These are phyloP conservation scores for Stagonosporopsis tanaceti DNA, from an alignment of 2,329 filamentous ascomycete genomes.

Conservation along the genomic window DNA sequence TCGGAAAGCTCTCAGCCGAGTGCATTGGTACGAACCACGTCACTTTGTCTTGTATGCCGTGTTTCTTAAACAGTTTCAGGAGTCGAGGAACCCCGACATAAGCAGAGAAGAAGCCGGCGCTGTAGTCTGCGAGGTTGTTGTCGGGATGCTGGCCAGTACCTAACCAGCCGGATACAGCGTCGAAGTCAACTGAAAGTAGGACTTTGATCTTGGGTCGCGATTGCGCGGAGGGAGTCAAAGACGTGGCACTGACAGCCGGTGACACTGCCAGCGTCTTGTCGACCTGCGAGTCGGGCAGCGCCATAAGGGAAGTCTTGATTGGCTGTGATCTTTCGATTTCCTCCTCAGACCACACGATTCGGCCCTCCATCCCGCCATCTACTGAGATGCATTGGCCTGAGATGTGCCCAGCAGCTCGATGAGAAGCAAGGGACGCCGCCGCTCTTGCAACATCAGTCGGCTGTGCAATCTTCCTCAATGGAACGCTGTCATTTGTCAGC, in stretches of 20 bases:
- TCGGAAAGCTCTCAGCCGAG: constrained; percentile 65
- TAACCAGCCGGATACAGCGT: constrained; percentile 67
- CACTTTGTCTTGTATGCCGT: constrained; percentile 60
- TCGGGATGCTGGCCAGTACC: constrained; percentile 63
- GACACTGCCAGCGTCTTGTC: too few species aligned
- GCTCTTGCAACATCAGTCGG: constrained; percentile 59
- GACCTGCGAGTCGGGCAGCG: too few species aligned
- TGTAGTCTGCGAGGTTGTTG: constrained; percentile 65
- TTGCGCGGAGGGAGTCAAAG: neutral
- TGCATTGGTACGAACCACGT: constrained; percentile 70
- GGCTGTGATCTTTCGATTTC: constrained; percentile 39
- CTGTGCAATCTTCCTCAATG: constrained; percentile 57
- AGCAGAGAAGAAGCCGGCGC: constrained; percentile 63
- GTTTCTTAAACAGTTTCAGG: constrained; percentile 62
- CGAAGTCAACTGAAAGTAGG: constrained; percentile 60
- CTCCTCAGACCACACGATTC: constrained; percentile 59
- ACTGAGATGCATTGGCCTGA: constrained; percentile 62
- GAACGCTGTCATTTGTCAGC: constrained; percentile 39
- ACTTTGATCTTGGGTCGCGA: constrained; percentile 49
- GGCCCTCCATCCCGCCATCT: constrained; percentile 61
- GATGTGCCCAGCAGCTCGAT: constrained; percentile 62
- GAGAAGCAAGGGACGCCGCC: constrained; percentile 60
- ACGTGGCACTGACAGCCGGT: too few species aligned
- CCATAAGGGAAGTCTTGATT: neutral
- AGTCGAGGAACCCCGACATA: constrained; percentile 65